Base-by-base conservation (phyloP, 768 basidiomycete genomes). In the Amanita fuliginea region DNA sequence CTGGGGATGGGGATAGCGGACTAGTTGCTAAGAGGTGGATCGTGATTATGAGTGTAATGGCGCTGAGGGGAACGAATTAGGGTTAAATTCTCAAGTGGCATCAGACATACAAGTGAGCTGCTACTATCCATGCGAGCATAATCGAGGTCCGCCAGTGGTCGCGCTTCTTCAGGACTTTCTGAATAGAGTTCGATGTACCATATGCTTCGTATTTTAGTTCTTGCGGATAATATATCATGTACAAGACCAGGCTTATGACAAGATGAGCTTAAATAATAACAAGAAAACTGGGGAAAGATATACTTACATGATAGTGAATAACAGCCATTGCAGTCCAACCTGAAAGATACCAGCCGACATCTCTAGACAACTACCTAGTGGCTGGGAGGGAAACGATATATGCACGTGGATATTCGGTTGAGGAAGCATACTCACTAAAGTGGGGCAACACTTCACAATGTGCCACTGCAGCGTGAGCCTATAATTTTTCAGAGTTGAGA, bases 171-270 rank as follows among this genome's bases (percentile, higher is more conserved):
- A 1, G 60, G 54, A 28, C 58, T 55, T 19, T 59, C 37, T n/a
- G 55, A 49, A 18, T 55, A 28, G 34, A 53, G 49, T 21, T 58
- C 42, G 18, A 28, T 22, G 14, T n/a, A 26, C 13, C 30, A 21
- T 19, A 22, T 21, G 37, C 28, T 22, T 43, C 65, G 60, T 82
- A 87, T 66, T 94, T 96, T 60, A 86, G 78, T 57, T 87, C 79
- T 5, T 74, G 66, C 0, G 96, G 96, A 62, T 90, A 98, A 70
- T 93, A 98, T 35, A 86, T 69, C 69, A 99, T 82, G 67, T 88
- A 98, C 2, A 99, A 77, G 0, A 94, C 74, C 51, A 97, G 73
- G 39, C 94, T 97, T n/a, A 14, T 16, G 18, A 16, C 6, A 22
- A 6, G 36, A 13, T n/a, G 40, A n/a, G 43, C 22, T 32, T 22